These are phyloP conservation scores for Claviceps purpurea DNA, from an alignment of 2,329 filamentous ascomycete species.

Conservation along the genomic window DNA sequence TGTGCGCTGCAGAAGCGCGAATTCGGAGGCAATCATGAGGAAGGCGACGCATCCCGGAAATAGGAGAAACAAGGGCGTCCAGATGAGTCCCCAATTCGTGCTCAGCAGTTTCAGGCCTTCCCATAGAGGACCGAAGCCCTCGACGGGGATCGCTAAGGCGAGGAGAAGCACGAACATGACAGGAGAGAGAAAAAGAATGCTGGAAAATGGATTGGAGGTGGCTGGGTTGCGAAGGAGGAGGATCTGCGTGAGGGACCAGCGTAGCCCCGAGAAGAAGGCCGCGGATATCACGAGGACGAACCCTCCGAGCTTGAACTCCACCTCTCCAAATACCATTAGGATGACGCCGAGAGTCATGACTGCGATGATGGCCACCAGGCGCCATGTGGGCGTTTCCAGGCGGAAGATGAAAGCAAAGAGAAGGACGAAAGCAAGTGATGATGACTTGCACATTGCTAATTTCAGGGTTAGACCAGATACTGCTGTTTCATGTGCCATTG, in stretches of 20 bases:
- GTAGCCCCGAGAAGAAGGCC: constrained; percentile 89
- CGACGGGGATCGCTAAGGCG: constrained; percentile 69
- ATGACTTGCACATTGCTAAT: constrained; percentile 93
- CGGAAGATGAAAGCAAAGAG: constrained; percentile 90
- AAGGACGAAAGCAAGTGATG: constrained; percentile 85
- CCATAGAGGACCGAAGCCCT: constrained; percentile 58
- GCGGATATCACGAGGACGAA: constrained; percentile 89
- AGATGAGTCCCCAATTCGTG: constrained; percentile 51
- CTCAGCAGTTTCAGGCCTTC: constrained; percentile 52
- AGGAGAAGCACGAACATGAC: constrained; percentile 86
- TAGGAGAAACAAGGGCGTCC: constrained; percentile 60
- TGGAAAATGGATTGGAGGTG: constrained; percentile 91
- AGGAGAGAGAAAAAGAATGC: constrained; percentile 93
- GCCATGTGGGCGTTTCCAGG: constrained; percentile 76
- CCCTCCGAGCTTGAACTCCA: constrained; percentile 73
- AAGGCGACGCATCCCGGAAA: constrained; percentile 90
- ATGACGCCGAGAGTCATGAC: constrained; percentile 88
- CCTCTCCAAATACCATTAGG: constrained; percentile 96
- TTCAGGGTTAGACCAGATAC: constrained; percentile 10
- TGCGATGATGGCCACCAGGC: constrained; percentile 73
- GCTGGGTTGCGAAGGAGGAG: constrained; percentile 86
- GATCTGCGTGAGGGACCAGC: constrained; percentile 97
- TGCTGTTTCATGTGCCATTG: neutral
- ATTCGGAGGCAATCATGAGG: constrained; percentile 92
- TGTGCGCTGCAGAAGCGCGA: constrained; percentile 85